phyloP scores from a whole-genome alignment of 2,329 filamentous ascomycete species.

The Verticillium zaregamsianum region DNA sequence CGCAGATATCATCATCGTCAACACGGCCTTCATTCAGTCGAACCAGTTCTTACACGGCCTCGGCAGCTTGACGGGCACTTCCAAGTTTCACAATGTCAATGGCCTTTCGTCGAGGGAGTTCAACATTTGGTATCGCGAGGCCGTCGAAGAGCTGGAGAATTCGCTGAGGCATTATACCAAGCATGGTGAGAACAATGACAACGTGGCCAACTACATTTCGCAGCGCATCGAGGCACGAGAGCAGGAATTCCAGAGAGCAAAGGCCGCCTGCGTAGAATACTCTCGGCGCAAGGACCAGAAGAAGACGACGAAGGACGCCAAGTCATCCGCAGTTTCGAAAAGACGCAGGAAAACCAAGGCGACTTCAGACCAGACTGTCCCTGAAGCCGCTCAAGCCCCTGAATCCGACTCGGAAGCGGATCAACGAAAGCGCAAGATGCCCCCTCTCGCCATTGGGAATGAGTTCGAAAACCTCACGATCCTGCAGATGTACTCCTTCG shows the following conservation, averaged over 20 bases:
- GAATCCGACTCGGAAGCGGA: background rate
- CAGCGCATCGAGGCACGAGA: background rate
- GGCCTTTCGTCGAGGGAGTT: background rate
- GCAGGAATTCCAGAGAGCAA: background rate
- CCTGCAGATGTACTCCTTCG: slow-evolving; percentile 32
- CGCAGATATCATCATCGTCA: slow-evolving; percentile 35
- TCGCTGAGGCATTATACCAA: too few relatives aligned
- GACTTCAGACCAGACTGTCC: background rate
- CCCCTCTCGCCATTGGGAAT: background rate
- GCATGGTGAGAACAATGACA: background rate
- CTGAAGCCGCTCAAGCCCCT: background rate
- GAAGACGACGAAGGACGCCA: background rate
- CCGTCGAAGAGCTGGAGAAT: background rate
- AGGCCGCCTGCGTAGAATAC: background rate
- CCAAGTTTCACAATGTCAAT: slow-evolving; percentile 1
- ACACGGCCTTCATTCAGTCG: slow-evolving; percentile 5
- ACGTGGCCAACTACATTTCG: background rate
- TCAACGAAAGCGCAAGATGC: background rate
- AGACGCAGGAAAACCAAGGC: background rate
- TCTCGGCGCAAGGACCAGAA: slow-evolving; percentile 4
- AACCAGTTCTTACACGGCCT: background rate
- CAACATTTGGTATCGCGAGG: slow-evolving; percentile 6
- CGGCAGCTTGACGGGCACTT: slow-evolving; percentile 6
- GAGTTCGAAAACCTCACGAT: slow-evolving; percentile 9
- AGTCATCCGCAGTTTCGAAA: background rate